Evolutionary conservation across 352 stramenopile genomes (phyloP).

Genomic region (Pythium scleroteichum): DNA sequence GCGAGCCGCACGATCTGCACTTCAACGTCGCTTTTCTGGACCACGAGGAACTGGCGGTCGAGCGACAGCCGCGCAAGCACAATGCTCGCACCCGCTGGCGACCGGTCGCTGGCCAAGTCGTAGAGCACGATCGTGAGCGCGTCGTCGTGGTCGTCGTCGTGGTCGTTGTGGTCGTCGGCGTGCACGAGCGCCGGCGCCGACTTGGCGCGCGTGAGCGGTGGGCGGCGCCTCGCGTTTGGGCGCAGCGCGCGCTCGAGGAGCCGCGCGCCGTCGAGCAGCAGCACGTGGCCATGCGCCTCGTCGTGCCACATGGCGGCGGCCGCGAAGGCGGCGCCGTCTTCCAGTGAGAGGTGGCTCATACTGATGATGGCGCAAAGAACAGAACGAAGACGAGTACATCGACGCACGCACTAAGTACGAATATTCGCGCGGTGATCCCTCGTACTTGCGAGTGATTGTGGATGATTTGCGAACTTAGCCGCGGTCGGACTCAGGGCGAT

Average conservation of each 20-base stretch:
- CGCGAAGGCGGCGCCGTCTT: slow-evolving; percentile 45
- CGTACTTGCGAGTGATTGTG: neutral
- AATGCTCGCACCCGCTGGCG: slow-evolving; percentile 26
- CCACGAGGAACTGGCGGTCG: slow-evolving; percentile 62
- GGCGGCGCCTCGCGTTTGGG: neutral
- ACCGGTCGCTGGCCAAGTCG: slow-evolving; percentile 30
- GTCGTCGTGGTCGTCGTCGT: slow-evolving; percentile 13
- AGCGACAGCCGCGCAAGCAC: slow-evolving; percentile 57
- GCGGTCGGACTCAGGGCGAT: neutral
- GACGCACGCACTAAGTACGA: slow-evolving; percentile 13
- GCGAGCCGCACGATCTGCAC: slow-evolving; percentile 62
- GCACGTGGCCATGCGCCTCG: slow-evolving; percentile 47
- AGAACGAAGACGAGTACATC: slow-evolving; percentile 3
- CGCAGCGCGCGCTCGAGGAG: neutral
- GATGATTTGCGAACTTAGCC: slow-evolving; percentile 1
- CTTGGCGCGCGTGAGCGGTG: slow-evolving; percentile 10
- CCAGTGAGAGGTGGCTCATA: slow-evolving; percentile 66
- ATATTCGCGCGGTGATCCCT: neutral
- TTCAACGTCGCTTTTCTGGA: slow-evolving; percentile 85
- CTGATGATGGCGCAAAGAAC: slow-evolving; percentile 26
- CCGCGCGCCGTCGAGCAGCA: slow-evolving; percentile 38
- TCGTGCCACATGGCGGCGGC: slow-evolving; percentile 54
- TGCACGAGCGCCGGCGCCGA: slow-evolving; percentile 12
- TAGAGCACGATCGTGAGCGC: slow-evolving; percentile 32
- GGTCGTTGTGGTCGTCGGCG: slow-evolving; percentile 13